Evolutionary conservation across 2,329 filamentous ascomycete genomes (phyloP).

Genomic region (Cladosporium oxysporum): DNA sequence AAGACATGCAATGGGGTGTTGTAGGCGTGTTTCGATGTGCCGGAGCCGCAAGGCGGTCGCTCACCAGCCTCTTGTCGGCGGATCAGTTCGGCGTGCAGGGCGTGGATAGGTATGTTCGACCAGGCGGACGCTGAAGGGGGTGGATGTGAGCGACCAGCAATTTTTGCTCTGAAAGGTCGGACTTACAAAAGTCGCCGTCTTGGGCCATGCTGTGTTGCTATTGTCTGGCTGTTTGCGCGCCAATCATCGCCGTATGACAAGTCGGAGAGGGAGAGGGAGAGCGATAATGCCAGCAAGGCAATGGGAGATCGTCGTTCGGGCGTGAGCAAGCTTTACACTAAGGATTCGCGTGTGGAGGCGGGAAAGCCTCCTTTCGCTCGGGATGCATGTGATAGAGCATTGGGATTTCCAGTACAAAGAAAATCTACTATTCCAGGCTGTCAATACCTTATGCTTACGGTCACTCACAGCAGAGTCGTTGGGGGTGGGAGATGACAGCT

Average conservation of each 20-base stretch:
- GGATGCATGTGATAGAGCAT: background rate
- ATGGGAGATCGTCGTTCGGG: background rate
- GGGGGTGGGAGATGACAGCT: background rate
- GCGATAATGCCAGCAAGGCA: background rate
- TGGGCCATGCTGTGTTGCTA: constrained; percentile 10
- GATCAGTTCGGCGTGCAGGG: constrained; percentile 53
- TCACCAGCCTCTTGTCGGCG: constrained; percentile 40
- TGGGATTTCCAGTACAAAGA: background rate
- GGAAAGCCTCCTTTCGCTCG: background rate
- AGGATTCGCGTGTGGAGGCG: constrained; percentile 5
- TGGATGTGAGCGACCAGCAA: constrained; percentile 20
- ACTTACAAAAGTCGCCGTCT: constrained; percentile 6
- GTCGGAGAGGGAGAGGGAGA: background rate
- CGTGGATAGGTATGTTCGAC: constrained; percentile 43
- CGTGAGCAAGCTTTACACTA: background rate
- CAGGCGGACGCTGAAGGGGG: constrained; percentile 32
- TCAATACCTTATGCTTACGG: background rate
- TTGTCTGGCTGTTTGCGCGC: background rate
- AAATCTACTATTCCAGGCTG: background rate
- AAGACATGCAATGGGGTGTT: constrained; percentile 59
- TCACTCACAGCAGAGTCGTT: background rate
- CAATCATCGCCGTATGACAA: constrained; percentile 1
- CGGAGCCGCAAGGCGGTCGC: constrained; percentile 57
- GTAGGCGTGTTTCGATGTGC: constrained; percentile 49
- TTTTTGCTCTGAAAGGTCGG: background rate